Evolutionary conservation across 73 alveolate genomes (phyloP), one percentile per base, ranked within the genome.

Genomic region (Vitrella brassicaformis): DNA sequence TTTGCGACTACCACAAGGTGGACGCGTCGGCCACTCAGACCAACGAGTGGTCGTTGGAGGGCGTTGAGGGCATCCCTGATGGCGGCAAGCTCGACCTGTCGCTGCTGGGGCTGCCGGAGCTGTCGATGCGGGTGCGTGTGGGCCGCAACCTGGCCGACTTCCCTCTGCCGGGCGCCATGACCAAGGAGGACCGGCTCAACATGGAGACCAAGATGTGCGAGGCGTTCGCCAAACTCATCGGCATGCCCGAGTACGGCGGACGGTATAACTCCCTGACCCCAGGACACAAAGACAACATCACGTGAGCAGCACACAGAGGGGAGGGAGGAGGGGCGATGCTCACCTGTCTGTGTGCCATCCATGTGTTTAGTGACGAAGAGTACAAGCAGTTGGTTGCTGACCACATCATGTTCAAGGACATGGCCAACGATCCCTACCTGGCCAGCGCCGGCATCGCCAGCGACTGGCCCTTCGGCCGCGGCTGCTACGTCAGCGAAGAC

Each of bases 381-480:
- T 39, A 39, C 56, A 39, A 39, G 22, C 22, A 39, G 56, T 14
- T 39, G 22, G 56, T 39, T 14, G 14, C 4, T 4, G 56, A 4
- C 56, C 56, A 39, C 56, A 39, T 39, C 14, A 39, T 39, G 56
- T 39, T 39, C 14, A 39, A 39, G 56, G 56, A 39, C 56, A 39
- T 39, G 56, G 56, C 56, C 14, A 14, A 4, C 14, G 56, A 39
- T 14, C 14, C 56, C 56, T 39, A 39, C 56, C 56, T 66, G 31
- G 32, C 25, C 25, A n/a, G 32, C 32, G 27, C 71, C 31, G 71
- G 71, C 29, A 26, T 27, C n/a, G 71, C 32, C 71, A 4, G 39
- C 10, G 32, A 72, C 10, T 72, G 80, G 80, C 80, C 80, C 32
- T n/a, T 27, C 27, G 80, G 73, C 0, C 29, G 80, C 1, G 80